A percentile compares a stretch with the other conserved stretches of the same genome.
Evolutionary conservation across 1,284 basidiomycete species (phyloP).

Genomic region (Heterobasidion occidentale): DNA sequence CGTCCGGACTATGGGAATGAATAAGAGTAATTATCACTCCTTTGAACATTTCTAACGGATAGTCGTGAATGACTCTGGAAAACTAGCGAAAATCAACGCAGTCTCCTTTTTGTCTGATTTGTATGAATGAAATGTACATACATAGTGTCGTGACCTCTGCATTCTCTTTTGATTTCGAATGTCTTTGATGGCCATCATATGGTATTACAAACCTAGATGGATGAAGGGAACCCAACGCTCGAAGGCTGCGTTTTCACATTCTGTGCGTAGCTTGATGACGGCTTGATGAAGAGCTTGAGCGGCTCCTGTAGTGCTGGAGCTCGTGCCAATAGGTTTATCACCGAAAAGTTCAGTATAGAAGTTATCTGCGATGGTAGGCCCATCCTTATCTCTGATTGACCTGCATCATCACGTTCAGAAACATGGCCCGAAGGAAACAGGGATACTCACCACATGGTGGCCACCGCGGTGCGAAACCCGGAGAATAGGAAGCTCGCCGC

Average conservation of each 20-base stretch:
- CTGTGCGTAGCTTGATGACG: slow-evolving; percentile 12
- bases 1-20: too few relatives aligned
- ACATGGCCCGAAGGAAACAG: slow-evolving; percentile 8
- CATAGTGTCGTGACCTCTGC: too few relatives aligned
- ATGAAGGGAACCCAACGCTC: slow-evolving; percentile 21
- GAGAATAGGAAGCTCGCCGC: slow-evolving; percentile 17
- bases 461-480: slow-evolving; percentile 15
- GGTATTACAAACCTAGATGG: slow-evolving; percentile 16
- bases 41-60: too few relatives aligned
- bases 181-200: background rate
- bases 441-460: slow-evolving; percentile 18
- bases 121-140: too few relatives aligned
- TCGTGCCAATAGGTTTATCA: background rate
- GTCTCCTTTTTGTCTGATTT: too few relatives aligned
- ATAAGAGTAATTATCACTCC: too few relatives aligned
- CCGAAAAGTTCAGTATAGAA: slow-evolving; percentile 3
- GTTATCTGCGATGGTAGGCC: slow-evolving; percentile 3
- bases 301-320: background rate
- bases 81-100: too few relatives aligned
- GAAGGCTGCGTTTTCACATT: slow-evolving; percentile 9
- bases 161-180: too few relatives aligned
- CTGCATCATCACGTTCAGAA: background rate
- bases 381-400: background rate
- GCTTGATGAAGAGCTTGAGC: slow-evolving; percentile 9
- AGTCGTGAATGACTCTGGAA: too few relatives aligned